Base-by-base conservation (phyloP, 176 grass and related monocot species). In the Ampelocalamus luodianensis region DNA sequence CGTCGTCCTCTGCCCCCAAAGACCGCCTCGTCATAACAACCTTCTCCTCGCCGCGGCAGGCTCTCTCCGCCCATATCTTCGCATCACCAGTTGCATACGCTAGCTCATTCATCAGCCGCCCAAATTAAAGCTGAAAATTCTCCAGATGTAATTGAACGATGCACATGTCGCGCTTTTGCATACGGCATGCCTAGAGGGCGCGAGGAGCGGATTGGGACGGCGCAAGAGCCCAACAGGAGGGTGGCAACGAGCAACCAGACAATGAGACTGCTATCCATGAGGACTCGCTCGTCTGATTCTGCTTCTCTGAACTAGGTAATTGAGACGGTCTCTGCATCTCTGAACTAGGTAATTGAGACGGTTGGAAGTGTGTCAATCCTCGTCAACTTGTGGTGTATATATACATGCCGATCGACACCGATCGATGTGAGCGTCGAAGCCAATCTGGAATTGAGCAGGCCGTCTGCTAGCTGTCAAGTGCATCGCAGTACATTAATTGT, bases 1-100 rank as follows among this genome's bases (percentile, higher is more conserved):
- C n/a, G 18, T 1, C n/a, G 26, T 1, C 78, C 78, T 87, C 24
- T 0, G 9, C 45, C 85, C 85, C 85, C 77, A 80, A 8, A 1
- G 22, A 45, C 48, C 77, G 14, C 68, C 78, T 50, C 17, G 9
- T 11, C 44, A 34, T 17, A 69, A 9, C 38, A 72, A n/a, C 80
- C 26, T 39, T 58, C 51, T 71, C 2, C 4, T 60, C 54, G 6
- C 73, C 53, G 34, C 18, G 1, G 73, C 12, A 6, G 10, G 5
- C 44, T 23, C 66, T 54, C 26, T 13, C 76, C 4, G 56, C 17
- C 60, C 60, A 49, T 65, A 5, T 18, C 42, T 66, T 50, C 10
- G 10, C 77, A 5, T n/a, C 77, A 50, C 61, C 17, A 3, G 48
- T 17, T 49, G 10, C 58, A 36, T 15, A 8, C 20, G 4, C 56